These are phyloP conservation scores for Coriaria nepalensis DNA, from an alignment of 306 rosid species.

Conservation along the genomic window DNA sequence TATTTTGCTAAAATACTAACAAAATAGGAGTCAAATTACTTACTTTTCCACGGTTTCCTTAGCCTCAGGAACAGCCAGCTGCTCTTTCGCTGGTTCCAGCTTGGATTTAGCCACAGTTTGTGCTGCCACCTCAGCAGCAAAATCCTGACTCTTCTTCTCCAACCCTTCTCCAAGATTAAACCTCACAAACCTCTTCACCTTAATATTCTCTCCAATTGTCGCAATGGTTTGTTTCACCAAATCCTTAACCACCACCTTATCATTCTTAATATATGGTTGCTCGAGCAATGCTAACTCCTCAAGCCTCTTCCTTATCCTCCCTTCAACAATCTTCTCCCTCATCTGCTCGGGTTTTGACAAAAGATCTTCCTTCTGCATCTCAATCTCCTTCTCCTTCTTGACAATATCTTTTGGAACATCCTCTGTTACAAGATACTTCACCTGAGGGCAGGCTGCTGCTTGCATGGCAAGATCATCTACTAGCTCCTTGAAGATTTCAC, in stretches of 20 bases:
- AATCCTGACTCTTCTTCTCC: slow-evolving; percentile 92
- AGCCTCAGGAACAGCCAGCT: slow-evolving; percentile 38
- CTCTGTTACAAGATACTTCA: slow-evolving; percentile 53
- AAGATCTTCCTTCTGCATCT: slow-evolving; percentile 98
- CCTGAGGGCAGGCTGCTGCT: slow-evolving; percentile 97
- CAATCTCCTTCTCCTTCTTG: slow-evolving; percentile 75
- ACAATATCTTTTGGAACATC: slow-evolving; percentile 72
- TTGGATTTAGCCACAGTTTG: slow-evolving; percentile 67
- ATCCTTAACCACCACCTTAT: slow-evolving; percentile 73
- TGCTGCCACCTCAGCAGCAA: slow-evolving; percentile 99
- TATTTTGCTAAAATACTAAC: too few relatives aligned
- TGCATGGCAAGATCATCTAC: slow-evolving; percentile 98
- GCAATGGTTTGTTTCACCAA: slow-evolving; percentile 90
- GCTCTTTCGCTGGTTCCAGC: slow-evolving; percentile 33
- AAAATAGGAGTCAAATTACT: slow-evolving; percentile 19
- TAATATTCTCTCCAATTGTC: slow-evolving; percentile 86
- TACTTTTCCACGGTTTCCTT: slow-evolving; percentile 60
- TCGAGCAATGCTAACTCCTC: slow-evolving; percentile 88
- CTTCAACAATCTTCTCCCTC: slow-evolving; percentile 81
- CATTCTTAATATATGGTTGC: slow-evolving; percentile 89
- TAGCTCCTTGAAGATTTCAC: slow-evolving; percentile 83
- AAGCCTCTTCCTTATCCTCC: slow-evolving; percentile 84
- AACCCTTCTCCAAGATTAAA: slow-evolving; percentile 97
- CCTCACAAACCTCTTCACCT: slow-evolving; percentile 84
- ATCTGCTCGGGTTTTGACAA: slow-evolving; percentile 90